These are phyloP conservation scores for Paratinospora sagittata DNA, from an alignment of 164 flowering plant species.

Conservation along the genomic window DNA sequence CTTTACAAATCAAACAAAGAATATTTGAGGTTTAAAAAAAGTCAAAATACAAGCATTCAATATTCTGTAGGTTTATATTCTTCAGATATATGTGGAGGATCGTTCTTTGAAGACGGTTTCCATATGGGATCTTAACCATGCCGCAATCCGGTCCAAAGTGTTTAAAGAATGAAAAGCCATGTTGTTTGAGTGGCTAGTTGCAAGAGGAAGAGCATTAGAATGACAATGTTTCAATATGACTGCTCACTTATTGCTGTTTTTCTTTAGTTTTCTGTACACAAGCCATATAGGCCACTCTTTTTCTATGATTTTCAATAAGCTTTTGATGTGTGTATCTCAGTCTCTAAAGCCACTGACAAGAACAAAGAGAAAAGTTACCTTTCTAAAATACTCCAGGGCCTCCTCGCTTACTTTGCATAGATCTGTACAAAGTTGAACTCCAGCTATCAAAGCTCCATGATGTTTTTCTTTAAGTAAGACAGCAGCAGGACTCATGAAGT, in stretches of 20 bases:
- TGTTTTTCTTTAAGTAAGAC: constrained; percentile 90
- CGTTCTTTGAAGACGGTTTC: too few relatives aligned
- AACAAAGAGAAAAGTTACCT: constrained; percentile 41
- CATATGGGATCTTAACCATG: neutral
- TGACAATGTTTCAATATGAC: too few relatives aligned
- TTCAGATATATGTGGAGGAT: too few relatives aligned
- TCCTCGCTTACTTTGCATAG: constrained; percentile 80
- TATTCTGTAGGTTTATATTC: too few relatives aligned
- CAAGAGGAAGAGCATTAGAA: neutral
- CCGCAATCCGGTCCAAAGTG: neutral
- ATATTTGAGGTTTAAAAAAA: too few relatives aligned
- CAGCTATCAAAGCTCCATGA: constrained; percentile 89
- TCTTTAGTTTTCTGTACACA: too few relatives aligned
- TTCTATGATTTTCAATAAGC: too few relatives aligned
- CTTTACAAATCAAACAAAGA: too few relatives aligned
- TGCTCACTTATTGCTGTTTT: too few relatives aligned
- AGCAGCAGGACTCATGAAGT: constrained; percentile 80
- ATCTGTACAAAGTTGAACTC: constrained; percentile 91
- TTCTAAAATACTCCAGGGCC: constrained; percentile 83
- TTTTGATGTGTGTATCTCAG: too few relatives aligned
- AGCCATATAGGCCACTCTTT: too few relatives aligned
- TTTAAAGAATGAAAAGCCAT: neutral
- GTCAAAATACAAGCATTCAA: too few relatives aligned
- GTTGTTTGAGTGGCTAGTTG: neutral
- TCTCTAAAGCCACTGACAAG: neutral